Evolutionary conservation across 1,284 basidiomycete species (phyloP).

Genomic region (Ceratobasidium sp.): DNA sequence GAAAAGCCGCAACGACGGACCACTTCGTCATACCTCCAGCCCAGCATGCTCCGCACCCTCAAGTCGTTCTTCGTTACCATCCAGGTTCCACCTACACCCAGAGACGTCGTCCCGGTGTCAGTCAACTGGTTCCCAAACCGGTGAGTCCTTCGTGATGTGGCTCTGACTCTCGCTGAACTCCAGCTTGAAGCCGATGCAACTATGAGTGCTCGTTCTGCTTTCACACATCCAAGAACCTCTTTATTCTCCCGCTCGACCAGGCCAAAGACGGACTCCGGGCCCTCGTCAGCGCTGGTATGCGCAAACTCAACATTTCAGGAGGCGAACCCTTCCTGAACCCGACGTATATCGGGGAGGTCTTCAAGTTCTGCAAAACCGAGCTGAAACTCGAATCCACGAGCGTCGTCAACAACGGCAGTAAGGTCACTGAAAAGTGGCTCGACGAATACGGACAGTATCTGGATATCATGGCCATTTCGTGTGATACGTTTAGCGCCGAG

Average conservation of each 20-base stretch:
- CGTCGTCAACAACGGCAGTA: conserved; percentile 61
- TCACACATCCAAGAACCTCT: conserved; percentile 59
- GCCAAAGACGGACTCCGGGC: conserved; percentile 59
- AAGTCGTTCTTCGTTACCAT: conserved; percentile 24
- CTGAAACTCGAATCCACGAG: conserved; percentile 59
- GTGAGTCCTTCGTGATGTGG: not conserved
- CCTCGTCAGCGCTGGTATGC: conserved; percentile 59
- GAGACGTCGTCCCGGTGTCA: conserved; percentile 40
- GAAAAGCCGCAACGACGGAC: not conserved
- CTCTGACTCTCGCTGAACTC: not conserved
- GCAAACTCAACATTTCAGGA: conserved; percentile 62
- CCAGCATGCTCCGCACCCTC: conserved; percentile 20
- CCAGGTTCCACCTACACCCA: conserved; percentile 11
- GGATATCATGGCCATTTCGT: conserved; percentile 62
- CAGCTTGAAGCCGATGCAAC: conserved; percentile 25
- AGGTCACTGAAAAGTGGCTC: conserved; percentile 62
- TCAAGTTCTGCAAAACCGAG: conserved; percentile 61
- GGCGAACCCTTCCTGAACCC: conserved; percentile 62
- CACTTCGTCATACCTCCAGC: too few relatives aligned
- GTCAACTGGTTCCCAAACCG: conserved; percentile 49
- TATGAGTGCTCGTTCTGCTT: conserved; percentile 59
- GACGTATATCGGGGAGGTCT: conserved; percentile 59
- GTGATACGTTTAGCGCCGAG: conserved; percentile 61
- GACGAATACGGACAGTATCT: conserved; percentile 60
- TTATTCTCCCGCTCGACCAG: conserved; percentile 58